Evolutionary conservation across 257 asterid genomes (phyloP), one percentile per base, ranked within the genome.

Genomic region (Solanum clarkiae): DNA sequence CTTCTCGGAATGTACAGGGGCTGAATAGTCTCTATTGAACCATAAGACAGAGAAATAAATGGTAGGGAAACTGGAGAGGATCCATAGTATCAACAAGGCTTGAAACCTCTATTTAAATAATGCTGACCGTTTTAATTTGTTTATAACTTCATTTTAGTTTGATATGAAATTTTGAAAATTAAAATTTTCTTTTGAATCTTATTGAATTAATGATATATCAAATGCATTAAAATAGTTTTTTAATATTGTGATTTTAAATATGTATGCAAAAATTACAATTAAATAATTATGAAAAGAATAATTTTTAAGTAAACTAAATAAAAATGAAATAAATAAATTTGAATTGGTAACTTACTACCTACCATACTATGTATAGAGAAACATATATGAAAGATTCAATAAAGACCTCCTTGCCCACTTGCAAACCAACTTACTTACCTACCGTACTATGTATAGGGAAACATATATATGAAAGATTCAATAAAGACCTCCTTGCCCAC

Each of bases 361-460:
- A 62, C 47, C 24, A 59, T 59, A 9, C 29, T 20, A 57, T 63
- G 47, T 22, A 15, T 72, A 40, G 75, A 63, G 15, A 57, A 49
- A 36, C 14, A 45, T 83, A 84, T 86, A 20, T 14, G 8, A 1
- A 59, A 80, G 70, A 84, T 83, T 60, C 26, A 82, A 45, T 84
- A 83, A 88, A 81, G 66, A 85, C 90, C 87, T 87, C 24, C 81
- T 81, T 87, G 88, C 57, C 94, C 90, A 91, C 92, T 90, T 90
- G 92, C 89, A 68, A 16, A 53, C 51, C 90, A 85, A 22, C 70
- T 63, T 63, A 22, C 69, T 10, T 10, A 60, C 69, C 17, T 62
- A 62, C 47, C 24, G 20, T 59, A 9, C 29, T 20, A 18, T 63
- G 47, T 22, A 15, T 72, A 40, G 63, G 75, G 15, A 57, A 49